phyloP scores from a whole-genome alignment of 306 rosid species.

The Citrullus colocynthis region DNA sequence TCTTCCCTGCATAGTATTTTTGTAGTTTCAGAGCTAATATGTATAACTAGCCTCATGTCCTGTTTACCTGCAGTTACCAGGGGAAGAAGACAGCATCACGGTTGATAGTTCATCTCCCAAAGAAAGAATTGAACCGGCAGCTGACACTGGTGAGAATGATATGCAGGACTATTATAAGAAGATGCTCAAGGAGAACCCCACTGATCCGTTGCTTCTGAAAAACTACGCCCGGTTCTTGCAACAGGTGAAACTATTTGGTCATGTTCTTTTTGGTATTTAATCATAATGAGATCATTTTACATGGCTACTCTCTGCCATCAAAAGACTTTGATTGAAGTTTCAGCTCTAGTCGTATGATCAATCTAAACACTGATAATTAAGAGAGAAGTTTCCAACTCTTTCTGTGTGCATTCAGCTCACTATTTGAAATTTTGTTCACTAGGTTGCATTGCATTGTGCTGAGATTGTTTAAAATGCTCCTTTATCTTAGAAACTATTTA shows the following conservation, averaged over 20 bases:
- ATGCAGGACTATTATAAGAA: conserved; percentile 38
- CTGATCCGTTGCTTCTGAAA: conserved; percentile 42
- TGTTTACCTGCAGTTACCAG: conserved; percentile 26
- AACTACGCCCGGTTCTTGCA: conserved; percentile 60
- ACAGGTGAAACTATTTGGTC: conserved; percentile 35
- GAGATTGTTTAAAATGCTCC: not conserved
- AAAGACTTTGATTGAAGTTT: not conserved
- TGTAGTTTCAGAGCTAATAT: not conserved
- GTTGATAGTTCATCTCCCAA: not conserved
- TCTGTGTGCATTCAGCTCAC: not conserved
- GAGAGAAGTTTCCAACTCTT: not conserved
- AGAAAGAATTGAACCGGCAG: conserved; percentile 5
- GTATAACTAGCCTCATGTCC: conserved; percentile 10
- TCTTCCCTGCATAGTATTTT: not conserved
- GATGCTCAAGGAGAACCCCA: conserved; percentile 44
- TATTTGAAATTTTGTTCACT: not conserved
- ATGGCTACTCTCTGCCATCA: not conserved
- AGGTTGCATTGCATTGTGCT: not conserved
- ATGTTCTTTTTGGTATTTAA: not conserved
- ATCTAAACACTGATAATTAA: not conserved
- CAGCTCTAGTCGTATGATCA: no score
- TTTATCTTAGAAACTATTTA: not conserved
- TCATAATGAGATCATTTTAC: not conserved
- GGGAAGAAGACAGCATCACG: conserved; percentile 12
- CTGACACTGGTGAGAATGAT: conserved; percentile 12